Conservation (phyloP, 1,139 yeast genomes). For the Blastobotrys aristatus region DNA sequence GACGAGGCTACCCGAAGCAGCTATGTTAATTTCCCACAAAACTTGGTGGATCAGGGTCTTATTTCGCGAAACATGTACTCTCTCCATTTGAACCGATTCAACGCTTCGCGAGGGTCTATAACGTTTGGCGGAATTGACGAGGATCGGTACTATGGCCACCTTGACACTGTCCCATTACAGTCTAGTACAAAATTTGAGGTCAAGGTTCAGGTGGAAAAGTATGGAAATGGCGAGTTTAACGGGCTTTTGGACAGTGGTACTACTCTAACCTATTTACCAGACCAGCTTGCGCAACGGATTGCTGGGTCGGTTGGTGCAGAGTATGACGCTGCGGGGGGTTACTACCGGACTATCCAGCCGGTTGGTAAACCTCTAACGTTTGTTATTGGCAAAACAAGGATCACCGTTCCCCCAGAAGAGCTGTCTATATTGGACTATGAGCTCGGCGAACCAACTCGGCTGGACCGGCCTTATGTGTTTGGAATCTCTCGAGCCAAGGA, state of each 20-base stretch:
- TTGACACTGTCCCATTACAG: slow-evolving; percentile 31
- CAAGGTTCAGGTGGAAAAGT: background rate
- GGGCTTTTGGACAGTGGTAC: slow-evolving; percentile 61
- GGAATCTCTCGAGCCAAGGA: slow-evolving; percentile 6
- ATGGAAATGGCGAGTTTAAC: background rate
- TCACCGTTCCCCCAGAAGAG: slow-evolving; percentile 40
- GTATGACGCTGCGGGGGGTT: slow-evolving; percentile 17
- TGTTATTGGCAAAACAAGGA: slow-evolving; percentile 39
- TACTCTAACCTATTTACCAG: slow-evolving; percentile 53
- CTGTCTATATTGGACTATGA: slow-evolving; percentile 23
- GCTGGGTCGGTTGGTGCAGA: slow-evolving; percentile 26
- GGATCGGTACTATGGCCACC: slow-evolving; percentile 45
- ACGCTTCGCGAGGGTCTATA: slow-evolving; percentile 34
- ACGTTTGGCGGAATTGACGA: slow-evolving; percentile 51
- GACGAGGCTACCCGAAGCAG: slow-evolving; percentile 28
- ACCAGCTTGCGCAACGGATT: slow-evolving; percentile 21
- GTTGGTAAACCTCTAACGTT: slow-evolving; percentile 27
- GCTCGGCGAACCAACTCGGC: slow-evolving; percentile 13
- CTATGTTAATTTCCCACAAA: slow-evolving; percentile 11
- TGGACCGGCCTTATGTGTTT: background rate
- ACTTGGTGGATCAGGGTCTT: slow-evolving; percentile 42
- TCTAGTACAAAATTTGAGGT: slow-evolving; percentile 4
- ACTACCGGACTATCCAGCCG: slow-evolving; percentile 10
- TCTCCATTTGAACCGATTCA: slow-evolving; percentile 20
- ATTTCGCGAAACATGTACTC: slow-evolving; percentile 45